phyloP scores from a whole-genome alignment of 2,329 filamentous ascomycete genomes.

The Sordariomycetes sp. region DNA sequence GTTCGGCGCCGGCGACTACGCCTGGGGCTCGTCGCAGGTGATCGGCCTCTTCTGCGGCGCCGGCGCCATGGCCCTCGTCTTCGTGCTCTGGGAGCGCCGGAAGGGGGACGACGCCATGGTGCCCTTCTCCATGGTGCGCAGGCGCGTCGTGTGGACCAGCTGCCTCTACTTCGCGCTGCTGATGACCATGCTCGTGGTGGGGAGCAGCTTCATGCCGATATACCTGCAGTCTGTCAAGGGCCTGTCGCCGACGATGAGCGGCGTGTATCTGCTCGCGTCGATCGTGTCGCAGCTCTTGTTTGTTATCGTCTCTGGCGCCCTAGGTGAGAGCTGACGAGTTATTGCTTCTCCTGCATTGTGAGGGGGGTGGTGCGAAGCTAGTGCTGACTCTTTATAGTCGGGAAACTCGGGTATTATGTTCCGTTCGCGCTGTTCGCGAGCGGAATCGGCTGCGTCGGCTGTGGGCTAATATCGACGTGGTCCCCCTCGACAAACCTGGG shows the following conservation, averaged over 20 bases:
- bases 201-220: slow-evolving; percentile 36
- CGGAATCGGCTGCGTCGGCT: slow-evolving; percentile 20
- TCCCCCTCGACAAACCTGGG: slow-evolving; percentile 8
- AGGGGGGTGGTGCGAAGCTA: background rate
- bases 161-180: slow-evolving; percentile 29
- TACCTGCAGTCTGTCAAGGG: slow-evolving; percentile 39
- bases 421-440: slow-evolving; percentile 25
- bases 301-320: slow-evolving; percentile 13
- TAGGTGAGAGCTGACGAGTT: background rate
- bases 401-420: slow-evolving; percentile 28
- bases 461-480: slow-evolving; percentile 29
- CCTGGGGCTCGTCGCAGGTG: slow-evolving; percentile 19
- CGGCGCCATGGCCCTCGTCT: slow-evolving; percentile 19
- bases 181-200: slow-evolving; percentile 29
- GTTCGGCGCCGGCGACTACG: slow-evolving; percentile 25
- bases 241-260: slow-evolving; percentile 16
- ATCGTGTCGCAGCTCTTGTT: slow-evolving; percentile 13
- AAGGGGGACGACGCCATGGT: slow-evolving; percentile 38
- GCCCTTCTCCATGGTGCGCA: slow-evolving; percentile 28
- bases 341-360: background rate
- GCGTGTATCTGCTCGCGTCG: slow-evolving; percentile 17
- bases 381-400: slow-evolving; percentile 10
- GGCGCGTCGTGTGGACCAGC: slow-evolving; percentile 30
- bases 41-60: slow-evolving; percentile 29
- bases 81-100: slow-evolving; percentile 28